phyloP scores from a whole-genome alignment of 2,329 filamentous ascomycete species.

The Samsoniella hepiali region DNA sequence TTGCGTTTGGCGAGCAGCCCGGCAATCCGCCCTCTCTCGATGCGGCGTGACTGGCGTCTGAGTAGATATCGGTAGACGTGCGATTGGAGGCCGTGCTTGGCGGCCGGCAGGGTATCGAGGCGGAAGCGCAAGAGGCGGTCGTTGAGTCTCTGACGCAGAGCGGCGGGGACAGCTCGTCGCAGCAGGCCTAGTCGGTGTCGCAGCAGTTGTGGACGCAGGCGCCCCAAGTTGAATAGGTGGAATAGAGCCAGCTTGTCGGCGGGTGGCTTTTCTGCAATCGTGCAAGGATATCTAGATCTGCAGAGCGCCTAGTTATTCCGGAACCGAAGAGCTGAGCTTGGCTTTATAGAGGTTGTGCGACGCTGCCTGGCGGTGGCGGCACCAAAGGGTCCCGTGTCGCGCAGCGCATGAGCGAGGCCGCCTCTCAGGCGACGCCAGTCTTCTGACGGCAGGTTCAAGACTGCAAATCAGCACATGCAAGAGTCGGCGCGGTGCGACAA shows the following conservation, averaged over 20 bases:
- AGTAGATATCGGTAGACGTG: constrained; percentile 74
- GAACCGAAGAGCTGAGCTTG: background rate
- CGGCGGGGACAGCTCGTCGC: constrained; percentile 65
- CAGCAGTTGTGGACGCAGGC: constrained; percentile 34
- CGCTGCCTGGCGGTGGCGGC: constrained; percentile 1
- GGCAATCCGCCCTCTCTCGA: constrained; percentile 45
- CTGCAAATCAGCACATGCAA: constrained; percentile 10
- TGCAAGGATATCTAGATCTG: background rate
- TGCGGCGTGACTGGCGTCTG: constrained; percentile 56
- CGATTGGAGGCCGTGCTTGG: constrained; percentile 69
- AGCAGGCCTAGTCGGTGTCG: constrained; percentile 51
- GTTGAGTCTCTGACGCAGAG: constrained; percentile 59
- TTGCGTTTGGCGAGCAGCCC: constrained; percentile 41
- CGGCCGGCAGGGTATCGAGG: constrained; percentile 68
- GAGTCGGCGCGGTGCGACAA: background rate
- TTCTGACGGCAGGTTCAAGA: constrained; percentile 6
- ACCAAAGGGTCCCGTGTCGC: constrained; percentile 9
- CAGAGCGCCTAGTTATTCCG: background rate
- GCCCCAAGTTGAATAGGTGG: constrained; percentile 37
- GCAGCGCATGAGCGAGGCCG: constrained; percentile 6
- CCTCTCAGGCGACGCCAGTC: constrained; percentile 13
- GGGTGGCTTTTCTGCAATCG: background rate
- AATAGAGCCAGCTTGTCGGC: constrained; percentile 43
- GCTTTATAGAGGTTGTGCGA: constrained; percentile 4
- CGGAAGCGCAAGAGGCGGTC: constrained; percentile 67